Base-by-base conservation (phyloP, 768 basidiomycete species). In the Boletus tomentosulus region DNA sequence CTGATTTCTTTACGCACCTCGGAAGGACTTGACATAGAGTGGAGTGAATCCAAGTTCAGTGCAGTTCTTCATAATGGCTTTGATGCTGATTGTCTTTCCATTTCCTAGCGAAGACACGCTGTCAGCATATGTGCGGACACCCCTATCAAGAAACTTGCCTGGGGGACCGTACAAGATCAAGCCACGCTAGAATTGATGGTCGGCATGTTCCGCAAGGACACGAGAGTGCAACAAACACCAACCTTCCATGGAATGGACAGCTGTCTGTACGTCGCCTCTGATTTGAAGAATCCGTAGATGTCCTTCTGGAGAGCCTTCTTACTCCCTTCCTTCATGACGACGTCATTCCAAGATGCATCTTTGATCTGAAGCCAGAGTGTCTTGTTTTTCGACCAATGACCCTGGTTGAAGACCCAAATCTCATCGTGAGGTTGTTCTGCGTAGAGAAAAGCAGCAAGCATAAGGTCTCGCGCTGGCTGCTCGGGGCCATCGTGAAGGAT, bases 241-340 rank as follows among this genome's bases (percentile, higher is more conserved):
- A 85, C 86, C 81, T 91, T 93, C 91, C 91, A 93, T 1, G 91
- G 85, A 52, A 92, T 88, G 1, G 77, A 77, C 3, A 92, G 75
- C 16, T 83, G 79, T 67, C 84, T 86, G 73, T 92, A 93, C 2
- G 87, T 71, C 49, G 75, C 62, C 61, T 90, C 83, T 0, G 87
- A 85, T n/a, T 78, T 74, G 67, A 91, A 92, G 74, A 94, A 94
- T 0, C 86, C 87, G 31, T 81, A 78, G 9, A 92, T 74, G 45
- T 93, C 92, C 61, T 88, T 85, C 70, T 85, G 78, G 24, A 94
- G 56, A 2, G 74, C 71, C 33, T 71, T 71, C 73, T 93, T 93
- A 73, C 85, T 86, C 6, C 76, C 74, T 0, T 83, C 78, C 55
- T 85, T 83, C 55, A 91, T 76, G 48, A 91, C 82, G 33, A 92